Conservation (phyloP, 1,284 basidiomycete species). For the Heterobasidion irregulare region DNA sequence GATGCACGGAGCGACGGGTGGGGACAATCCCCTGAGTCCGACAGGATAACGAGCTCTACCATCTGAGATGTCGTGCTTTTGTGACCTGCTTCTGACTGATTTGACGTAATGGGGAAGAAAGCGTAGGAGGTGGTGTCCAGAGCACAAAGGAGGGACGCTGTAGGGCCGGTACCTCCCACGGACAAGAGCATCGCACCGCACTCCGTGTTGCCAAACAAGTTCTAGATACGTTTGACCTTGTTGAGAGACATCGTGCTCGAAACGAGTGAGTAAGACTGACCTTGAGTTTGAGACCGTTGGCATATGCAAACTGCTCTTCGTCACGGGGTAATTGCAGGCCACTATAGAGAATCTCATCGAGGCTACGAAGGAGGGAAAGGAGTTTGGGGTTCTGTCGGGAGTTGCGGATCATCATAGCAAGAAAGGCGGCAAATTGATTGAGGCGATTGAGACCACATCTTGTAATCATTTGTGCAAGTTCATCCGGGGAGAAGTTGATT, state of each 20-base stretch:
- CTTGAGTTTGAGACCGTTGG: conserved; percentile 46
- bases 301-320: conserved; percentile 57
- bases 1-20: conserved; percentile 42
- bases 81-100: conserved; percentile 30
- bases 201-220: conserved; percentile 69
- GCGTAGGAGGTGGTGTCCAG: conserved; percentile 49
- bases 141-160: conserved; percentile 39
- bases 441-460: conserved; percentile 61
- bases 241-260: conserved; percentile 6
- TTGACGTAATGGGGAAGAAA: conserved; percentile 43
- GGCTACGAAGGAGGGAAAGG: conserved; percentile 40
- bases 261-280: conserved; percentile 22
- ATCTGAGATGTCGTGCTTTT: conserved; percentile 41
- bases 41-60: conserved; percentile 56
- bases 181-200: conserved; percentile 58
- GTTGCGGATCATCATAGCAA: conserved; percentile 50
- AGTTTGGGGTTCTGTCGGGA: conserved; percentile 55
- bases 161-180: conserved; percentile 32
- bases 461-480: conserved; percentile 62
- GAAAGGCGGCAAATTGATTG: conserved; percentile 61
- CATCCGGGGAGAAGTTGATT: conserved; percentile 55
- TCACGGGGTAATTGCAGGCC: conserved; percentile 53
- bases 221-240: conserved; percentile 25
- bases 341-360: conserved; percentile 55
- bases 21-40: conserved; percentile 60